Base-by-base conservation (phyloP, 73 alveolate genomes). In the Paramecium octaurelia region DNA sequence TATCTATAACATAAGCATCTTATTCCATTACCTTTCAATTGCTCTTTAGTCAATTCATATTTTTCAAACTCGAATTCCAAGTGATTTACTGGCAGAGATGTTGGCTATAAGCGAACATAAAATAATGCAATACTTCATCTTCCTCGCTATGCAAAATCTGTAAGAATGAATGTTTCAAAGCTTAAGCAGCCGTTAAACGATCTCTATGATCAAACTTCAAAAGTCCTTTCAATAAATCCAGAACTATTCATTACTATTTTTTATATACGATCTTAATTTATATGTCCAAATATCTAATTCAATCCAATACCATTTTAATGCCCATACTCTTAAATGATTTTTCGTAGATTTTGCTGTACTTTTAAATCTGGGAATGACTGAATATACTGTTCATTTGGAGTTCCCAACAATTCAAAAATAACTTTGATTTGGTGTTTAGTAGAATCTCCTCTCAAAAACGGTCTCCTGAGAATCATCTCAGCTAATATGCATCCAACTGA, bases 161-260 rank as follows among this genome's bases (percentile, higher is more conserved):
- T 50, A 98, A 34, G 92, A 75, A 98, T 43, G 98, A 97, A 95
- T 98, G 99, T 83, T 95, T 93, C 21, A 98, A 59, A 27, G 99
- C 98, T 86, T 98, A 95, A 42, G 94, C 98, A 16, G 96, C 96
- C 24, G 98, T 93, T 43, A 96, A 88, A 92, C 99, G 95, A 86
- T 95, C 93, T 34, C 83, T 95, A 29, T 98, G 98, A 46, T 96
- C 97, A 83, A 97, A 96, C 20, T 92, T 89, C 38, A 96, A 95
- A 1, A 93, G 36, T 21, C 92, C 60, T 57, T 93, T 93, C 27
- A 93, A 57, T 58, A 93, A 93, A 44, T 93, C 97, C 9, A 93
- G 64, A 16, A 93, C 95, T 54, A 80, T 12, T 43, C 3, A 80
- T 18, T 44, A 11, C 88, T 10, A 18, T 4, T 20, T 87, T 77